Conservation (phyloP, 2,329 filamentous ascomycete species). For the Colletotrichum horii region DNA sequence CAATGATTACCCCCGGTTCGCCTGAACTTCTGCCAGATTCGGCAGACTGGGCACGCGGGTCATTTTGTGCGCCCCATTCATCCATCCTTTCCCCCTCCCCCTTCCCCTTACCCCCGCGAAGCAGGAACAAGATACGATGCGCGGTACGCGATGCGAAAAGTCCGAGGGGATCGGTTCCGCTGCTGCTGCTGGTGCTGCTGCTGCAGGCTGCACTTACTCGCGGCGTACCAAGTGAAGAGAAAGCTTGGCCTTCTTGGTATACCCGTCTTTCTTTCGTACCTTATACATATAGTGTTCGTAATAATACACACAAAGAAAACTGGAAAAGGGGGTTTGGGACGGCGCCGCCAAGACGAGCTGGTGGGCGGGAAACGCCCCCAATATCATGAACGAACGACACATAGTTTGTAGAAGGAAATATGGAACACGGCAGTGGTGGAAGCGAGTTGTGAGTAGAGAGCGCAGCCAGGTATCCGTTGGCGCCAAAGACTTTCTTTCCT, state of each 20-base stretch:
- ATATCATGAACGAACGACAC: not conserved
- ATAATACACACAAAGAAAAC: not conserved
- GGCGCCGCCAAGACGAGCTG: not conserved
- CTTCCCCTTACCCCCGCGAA: not conserved
- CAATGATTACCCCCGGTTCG: constrained; percentile 6
- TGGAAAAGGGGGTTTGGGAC: not conserved
- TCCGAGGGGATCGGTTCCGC: not conserved
- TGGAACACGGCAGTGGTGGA: too few species aligned
- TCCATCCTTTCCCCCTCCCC: constrained; percentile 53
- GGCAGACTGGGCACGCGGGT: constrained; percentile 81
- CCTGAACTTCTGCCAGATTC: not conserved
- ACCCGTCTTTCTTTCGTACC: not conserved
- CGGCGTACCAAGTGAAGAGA: not conserved
- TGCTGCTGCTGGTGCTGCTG: too few species aligned
- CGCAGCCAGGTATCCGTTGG: too few species aligned
- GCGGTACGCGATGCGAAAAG: not conserved
- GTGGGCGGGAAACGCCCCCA: not conserved
- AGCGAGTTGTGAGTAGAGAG: too few species aligned
- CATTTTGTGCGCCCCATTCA: constrained; percentile 56
- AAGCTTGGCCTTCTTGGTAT: not conserved
- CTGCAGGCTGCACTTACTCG: not conserved
- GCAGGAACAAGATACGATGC: not conserved
- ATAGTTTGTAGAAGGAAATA: not conserved
- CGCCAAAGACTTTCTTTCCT: not conserved
- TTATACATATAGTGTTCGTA: not conserved